Percentiles rank a stretch among this genome's conserved stretches.
These are phyloP conservation scores for Ceratocystis variospora DNA, from an alignment of 2,329 filamentous ascomycete genomes.

Conservation along the genomic window DNA sequence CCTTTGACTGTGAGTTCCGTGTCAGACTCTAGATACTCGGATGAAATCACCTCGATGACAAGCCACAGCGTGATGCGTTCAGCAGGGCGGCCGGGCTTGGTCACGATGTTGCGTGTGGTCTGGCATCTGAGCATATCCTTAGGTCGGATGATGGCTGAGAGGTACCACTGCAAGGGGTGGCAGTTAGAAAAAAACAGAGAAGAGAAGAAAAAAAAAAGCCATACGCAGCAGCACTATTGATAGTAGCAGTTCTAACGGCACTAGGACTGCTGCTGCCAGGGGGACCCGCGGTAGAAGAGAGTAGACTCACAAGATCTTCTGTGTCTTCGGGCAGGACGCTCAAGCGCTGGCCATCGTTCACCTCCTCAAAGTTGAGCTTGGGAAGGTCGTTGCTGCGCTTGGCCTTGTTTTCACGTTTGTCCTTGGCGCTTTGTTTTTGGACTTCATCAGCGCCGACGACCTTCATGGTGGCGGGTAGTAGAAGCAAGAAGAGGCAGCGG, in stretches of 20 bases:
- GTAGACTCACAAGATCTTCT: slow-evolving; percentile 33
- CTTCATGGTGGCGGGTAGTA: slow-evolving; percentile 1
- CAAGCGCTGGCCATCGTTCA: slow-evolving; percentile 29
- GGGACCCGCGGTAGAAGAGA: slow-evolving; percentile 9
- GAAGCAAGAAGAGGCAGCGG: not conserved
- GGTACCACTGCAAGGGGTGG: slow-evolving; percentile 36
- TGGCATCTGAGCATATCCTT: slow-evolving; percentile 42
- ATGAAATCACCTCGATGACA: slow-evolving; percentile 42
- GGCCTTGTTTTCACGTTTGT: not conserved
- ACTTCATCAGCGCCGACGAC: not conserved
- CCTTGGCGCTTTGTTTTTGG: not conserved
- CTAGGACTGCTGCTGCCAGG: not conserved
- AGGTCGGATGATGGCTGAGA: slow-evolving; percentile 44
- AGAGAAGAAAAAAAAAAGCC: not conserved
- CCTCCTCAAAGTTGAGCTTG: slow-evolving; percentile 25
- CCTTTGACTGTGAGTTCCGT: slow-evolving; percentile 44
- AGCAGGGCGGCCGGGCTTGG: slow-evolving; percentile 35
- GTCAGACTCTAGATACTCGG: slow-evolving; percentile 43
- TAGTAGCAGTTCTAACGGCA: not conserved
- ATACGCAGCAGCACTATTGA: no score
- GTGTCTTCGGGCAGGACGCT: slow-evolving; percentile 33
- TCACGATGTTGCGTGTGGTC: slow-evolving; percentile 42
- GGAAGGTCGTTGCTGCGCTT: not conserved
- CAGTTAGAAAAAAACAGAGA: not conserved
- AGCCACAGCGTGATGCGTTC: slow-evolving; percentile 44